These are phyloP conservation scores for Dactylellina cionopaga DNA, from an alignment of 2,329 filamentous ascomycete genomes.

Conservation along the genomic window DNA sequence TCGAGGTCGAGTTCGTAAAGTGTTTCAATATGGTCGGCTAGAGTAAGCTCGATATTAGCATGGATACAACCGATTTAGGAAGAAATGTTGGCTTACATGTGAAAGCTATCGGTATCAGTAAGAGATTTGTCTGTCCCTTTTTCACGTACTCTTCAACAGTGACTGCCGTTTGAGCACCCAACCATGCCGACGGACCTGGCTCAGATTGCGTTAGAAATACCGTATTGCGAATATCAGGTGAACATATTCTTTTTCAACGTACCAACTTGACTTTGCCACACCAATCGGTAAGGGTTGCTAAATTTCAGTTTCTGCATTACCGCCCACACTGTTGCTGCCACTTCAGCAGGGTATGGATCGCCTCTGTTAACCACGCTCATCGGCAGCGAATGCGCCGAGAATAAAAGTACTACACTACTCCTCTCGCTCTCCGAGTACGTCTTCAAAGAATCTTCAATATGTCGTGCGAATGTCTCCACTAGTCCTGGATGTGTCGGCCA, in stretches of 20 bases:
- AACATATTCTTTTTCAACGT: too few relatives aligned
- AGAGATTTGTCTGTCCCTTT: conserved; percentile 88
- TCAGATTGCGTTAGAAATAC: not conserved
- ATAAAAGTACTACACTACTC: conserved; percentile 84
- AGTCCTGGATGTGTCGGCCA: conserved; percentile 94
- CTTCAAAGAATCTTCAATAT: conserved; percentile 84
- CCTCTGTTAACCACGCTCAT: conserved; percentile 98
- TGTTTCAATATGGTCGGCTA: conserved; percentile 94
- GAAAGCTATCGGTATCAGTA: conserved; percentile 94
- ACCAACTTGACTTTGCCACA: conserved; percentile 96
- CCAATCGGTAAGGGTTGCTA: conserved; percentile 89
- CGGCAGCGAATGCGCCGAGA: conserved; percentile 93
- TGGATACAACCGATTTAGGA: not conserved
- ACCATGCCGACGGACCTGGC: conserved; percentile 83
- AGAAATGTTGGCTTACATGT: conserved; percentile 66
- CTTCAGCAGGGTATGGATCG: conserved; percentile 93
- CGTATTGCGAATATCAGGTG: not conserved
- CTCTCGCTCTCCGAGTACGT: conserved; percentile 85
- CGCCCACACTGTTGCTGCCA: conserved; percentile 92
- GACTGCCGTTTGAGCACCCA: conserved; percentile 89
- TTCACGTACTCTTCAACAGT: conserved; percentile 89
- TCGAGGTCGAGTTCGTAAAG: conserved; percentile 93
- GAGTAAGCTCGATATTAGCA: conserved; percentile 10
- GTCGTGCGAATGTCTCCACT: conserved; percentile 89
- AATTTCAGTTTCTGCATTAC: conserved; percentile 93